Base-by-base conservation (phyloP, 495 filamentous ascomycete species). In the Chaetomium cochliodes region DNA sequence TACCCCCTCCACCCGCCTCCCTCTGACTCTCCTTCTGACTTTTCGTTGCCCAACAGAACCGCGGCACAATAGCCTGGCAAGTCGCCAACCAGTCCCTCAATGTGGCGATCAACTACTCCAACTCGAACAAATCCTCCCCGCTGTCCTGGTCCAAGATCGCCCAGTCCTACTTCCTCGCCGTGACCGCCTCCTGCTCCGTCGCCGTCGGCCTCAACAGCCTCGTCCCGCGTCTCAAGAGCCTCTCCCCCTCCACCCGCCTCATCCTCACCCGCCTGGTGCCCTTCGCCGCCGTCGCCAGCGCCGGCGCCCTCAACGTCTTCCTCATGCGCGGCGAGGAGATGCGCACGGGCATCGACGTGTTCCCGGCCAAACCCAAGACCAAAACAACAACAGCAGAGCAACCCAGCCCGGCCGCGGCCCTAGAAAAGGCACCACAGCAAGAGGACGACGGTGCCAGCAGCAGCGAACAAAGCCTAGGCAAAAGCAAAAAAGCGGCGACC, bases 241-340 rank as follows among this genome's bases (percentile, higher is more conserved):
- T 96, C 20, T 86, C 87, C 22, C 91, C 92, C 0, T 85, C 84
- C 39, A 88, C 91, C 16, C 84, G 86, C 58, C 83, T 89, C 13
- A 86, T 93, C 30, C 85, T 96, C 20, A 82, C 84, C 52, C 86
- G 94, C 1, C 85, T 98, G 15, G 92, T 98, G 15, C 94, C 94
- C 30, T 98, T 98, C 71, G 94, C 92, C 0, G 94, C 94, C 9
- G 94, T 98, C 5, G 92, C 92, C 15, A 89, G 85, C 60, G 94
- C 94, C 3, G 91, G 90, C 63, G 92, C 89, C 1, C 81, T 98
- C 50, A 98, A 98, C 75, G 96, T 97, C 39, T 93, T 96, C 80
- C 82, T 98, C 63, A 98, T 98, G 94, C 90, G 94, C 68, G 90
- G 91, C 57, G 93, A 96, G 76, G 94, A 98, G 78, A 96, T 98